Evolutionary conservation across 768 basidiomycete species (phyloP), one percentile per base, ranked within the genome.

Genomic region (Podaxis sp.): DNA sequence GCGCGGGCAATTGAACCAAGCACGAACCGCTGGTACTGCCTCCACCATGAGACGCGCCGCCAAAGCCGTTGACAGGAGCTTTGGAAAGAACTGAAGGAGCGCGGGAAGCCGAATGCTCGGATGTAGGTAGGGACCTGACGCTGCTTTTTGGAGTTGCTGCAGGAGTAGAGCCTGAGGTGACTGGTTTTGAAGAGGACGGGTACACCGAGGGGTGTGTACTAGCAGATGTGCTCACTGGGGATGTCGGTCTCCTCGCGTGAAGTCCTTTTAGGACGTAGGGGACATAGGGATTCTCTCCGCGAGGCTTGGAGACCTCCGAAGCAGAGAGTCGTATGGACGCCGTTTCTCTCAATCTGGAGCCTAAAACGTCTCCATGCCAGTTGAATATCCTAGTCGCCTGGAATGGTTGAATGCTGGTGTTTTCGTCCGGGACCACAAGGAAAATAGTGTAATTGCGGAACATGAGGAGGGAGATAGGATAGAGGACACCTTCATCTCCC

Each of bases 381-480:
- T 46, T 46, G n/a, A 46, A 46, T n/a, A 46, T n/a, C 4, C 43
- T 17, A 46, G 43, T 46, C 9, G 17, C 43, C 7, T 46, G 43
- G 43, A 46, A 46, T 46, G n/a, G 43, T n/a, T 17, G 43, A 17
- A 46, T n/a, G 19, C 27, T 37, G 0, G 33, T 33, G 24, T 24
- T 47, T 11, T 61, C 60, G 15, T 55, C 53, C 4, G 60, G 60
- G 15, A 61, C 53, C 13, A 55, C 53, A 17, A 61, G 54, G 22
- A 47, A 61, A 4, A 61, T 22, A 8, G 60, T 61, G 43, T 55
- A 61, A n/a, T 61, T 61, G 43, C 60, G 60, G 53, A 55, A 55
- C 52, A 61, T 36, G 41, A 61, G 60, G 43, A 55, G 60, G 29
- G 60, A 61, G 29, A 61, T 37, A 3, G 60, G 60, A 41, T 61